phyloP scores from a whole-genome alignment of 305 asterid species.

The Rubia balearica region DNA sequence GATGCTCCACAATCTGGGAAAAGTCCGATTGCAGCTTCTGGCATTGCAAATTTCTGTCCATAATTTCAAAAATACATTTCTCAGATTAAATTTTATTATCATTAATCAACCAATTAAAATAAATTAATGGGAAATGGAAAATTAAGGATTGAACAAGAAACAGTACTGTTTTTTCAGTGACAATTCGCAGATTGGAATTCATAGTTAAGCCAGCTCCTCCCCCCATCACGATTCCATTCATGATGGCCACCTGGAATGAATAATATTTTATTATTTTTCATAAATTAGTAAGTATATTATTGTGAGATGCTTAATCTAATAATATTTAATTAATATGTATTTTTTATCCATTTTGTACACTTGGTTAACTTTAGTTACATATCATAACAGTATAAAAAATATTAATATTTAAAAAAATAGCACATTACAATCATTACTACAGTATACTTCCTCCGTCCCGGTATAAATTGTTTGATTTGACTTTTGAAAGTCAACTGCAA shows the following conservation, averaged over 20 bases:
- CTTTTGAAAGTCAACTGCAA: no score
- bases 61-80: neutral
- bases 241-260: slow-evolving; percentile 7
- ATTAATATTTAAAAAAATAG: no score
- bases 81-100: neutral
- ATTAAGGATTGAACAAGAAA: neutral
- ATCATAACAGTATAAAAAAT: no score
- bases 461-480: no score
- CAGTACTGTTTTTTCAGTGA: slow-evolving; percentile 16
- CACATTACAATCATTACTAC: no score
- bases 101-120: neutral
- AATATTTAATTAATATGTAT: no score
- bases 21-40: slow-evolving; percentile 9
- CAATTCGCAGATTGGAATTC: slow-evolving; percentile 13
- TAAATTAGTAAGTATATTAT: no score
- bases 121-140: neutral
- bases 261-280: no score
- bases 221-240: slow-evolving; percentile 21
- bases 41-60: slow-evolving; percentile 19
- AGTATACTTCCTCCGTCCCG: no score
- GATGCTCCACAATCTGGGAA: slow-evolving; percentile 20
- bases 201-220: slow-evolving; percentile 20
- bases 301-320: no score
- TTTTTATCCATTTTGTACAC: no score
- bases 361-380: no score